Conservation (phyloP, 1,284 basidiomycete genomes). For the Trametes pubescens region DNA sequence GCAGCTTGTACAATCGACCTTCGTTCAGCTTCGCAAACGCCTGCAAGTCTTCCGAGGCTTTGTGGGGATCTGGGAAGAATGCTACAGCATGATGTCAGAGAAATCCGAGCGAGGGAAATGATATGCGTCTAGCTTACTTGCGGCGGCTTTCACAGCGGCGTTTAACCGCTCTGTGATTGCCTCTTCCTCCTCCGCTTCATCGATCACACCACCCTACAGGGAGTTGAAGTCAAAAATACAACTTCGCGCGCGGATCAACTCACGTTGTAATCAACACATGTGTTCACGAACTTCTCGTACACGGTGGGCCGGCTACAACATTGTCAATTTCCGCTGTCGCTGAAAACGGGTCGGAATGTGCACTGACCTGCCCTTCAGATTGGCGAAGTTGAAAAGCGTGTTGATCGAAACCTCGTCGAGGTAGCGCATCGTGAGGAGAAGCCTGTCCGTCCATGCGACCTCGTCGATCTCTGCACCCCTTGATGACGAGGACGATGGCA, state of each 20-base stretch:
- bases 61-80: conserved; percentile 74
- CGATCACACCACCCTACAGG: conserved; percentile 83
- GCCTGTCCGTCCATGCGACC: conserved; percentile 84
- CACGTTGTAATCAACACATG: conserved; percentile 85
- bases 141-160: conserved; percentile 62
- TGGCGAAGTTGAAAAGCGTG: conserved; percentile 68
- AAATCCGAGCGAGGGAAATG: conserved; percentile 14
- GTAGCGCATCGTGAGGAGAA: conserved; percentile 79
- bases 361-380: conserved; percentile 65
- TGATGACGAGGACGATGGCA: conserved; percentile 52
- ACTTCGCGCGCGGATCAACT: conserved; percentile 39
- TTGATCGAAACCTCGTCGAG: conserved; percentile 70
- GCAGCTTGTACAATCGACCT: conserved; percentile 83
- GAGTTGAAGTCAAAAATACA: neutral
- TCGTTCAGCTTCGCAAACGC: conserved; percentile 91
- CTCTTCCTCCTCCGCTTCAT: conserved; percentile 81
- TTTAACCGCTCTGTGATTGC: conserved; percentile 64
- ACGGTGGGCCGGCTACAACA: conserved; percentile 65
- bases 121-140: conserved; percentile 49
- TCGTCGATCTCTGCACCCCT: conserved; percentile 76
- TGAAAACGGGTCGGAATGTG: neutral
- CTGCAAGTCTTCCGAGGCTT: conserved; percentile 81
- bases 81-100: too few relatives aligned
- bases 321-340: neutral
- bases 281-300: conserved; percentile 71